A percentile compares a stretch with the other conserved stretches of the same genome.
These are phyloP conservation scores for Raphanus hybrid DNA, from an alignment of 441 rosid genomes.

Conservation along the genomic window DNA sequence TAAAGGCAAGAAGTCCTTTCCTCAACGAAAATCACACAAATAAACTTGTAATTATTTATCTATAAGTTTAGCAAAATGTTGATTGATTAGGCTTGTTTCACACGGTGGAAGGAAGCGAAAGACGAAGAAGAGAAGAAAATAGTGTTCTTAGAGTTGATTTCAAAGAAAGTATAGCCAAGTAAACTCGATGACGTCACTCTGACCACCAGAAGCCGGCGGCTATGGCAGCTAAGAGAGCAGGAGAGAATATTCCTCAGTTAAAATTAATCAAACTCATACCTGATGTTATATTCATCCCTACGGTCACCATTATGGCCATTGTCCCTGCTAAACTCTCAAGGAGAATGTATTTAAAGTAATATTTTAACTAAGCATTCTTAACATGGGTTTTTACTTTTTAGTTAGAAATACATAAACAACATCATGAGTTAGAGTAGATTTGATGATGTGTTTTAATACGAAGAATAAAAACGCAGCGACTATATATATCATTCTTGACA, in stretches of 20 bases:
- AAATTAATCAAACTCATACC: slow-evolving; percentile 66
- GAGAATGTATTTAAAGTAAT: slow-evolving; percentile 51
- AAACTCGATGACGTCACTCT: slow-evolving; percentile 63
- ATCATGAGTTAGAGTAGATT: slow-evolving; percentile 25
- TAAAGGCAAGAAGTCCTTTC: slow-evolving; percentile 51
- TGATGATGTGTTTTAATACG: slow-evolving; percentile 8
- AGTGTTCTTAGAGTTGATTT: slow-evolving; percentile 54
- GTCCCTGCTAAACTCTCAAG: slow-evolving; percentile 73
- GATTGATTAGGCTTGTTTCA: slow-evolving; percentile 48
- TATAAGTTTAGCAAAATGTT: not conserved
- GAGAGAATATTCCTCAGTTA: slow-evolving; percentile 76
- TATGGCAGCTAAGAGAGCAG: slow-evolving; percentile 87
- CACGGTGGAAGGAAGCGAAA: slow-evolving; percentile 46
- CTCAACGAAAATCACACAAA: not conserved
- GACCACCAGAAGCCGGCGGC: slow-evolving; percentile 73
- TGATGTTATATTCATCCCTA: slow-evolving; percentile 82
- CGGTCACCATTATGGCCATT: slow-evolving; percentile 59
- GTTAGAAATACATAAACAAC: slow-evolving; percentile 15
- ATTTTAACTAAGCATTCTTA: not conserved
- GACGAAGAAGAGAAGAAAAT: slow-evolving; percentile 41
- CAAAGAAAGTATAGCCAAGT: slow-evolving; percentile 48
- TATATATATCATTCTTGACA: too few species aligned
- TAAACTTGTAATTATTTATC: not conserved
- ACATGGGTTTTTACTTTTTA: slow-evolving; percentile 24
- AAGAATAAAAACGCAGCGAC: slow-evolving; percentile 21